Evolutionary conservation across 2,329 filamentous ascomycete species (phyloP), one percentile per base, ranked within the genome.

Genomic region (Ophiobolus disseminans): DNA sequence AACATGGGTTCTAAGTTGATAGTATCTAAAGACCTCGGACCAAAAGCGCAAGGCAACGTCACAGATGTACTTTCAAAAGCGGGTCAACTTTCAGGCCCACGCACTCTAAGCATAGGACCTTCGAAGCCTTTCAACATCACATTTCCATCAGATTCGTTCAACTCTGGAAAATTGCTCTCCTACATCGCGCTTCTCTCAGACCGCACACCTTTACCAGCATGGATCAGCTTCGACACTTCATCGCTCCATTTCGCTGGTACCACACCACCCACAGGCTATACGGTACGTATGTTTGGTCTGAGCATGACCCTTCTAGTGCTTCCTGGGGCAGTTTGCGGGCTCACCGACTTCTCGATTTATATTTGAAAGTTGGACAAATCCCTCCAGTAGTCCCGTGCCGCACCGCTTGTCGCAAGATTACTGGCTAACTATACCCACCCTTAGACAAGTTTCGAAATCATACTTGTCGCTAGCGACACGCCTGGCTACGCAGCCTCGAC

Each of bases 131-230:
- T 75, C 60, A 64, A 61, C 5, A 70, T 76, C 66, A 73, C 83
- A 7, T 78, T 79, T 40, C 60, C 70, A 9, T 59, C 53, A 10
- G 63, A 73, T 14, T 90, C 87, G 0, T 96, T 96, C 68, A 76
- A 76, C n/a, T 74, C 75, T 0, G 75, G 78, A 3, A 72, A 73
- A 13, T 79, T 86, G 40, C 84, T 85, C 19, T 75, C 76, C 48
- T 96, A 91, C 70, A 93, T 94, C 66, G 89, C 90, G 7, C 85
- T 88, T 3, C 88, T 89, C 3, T 80, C 79, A 4, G 83, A 93
- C 63, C 89, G 89, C 63, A 89, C 88, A n/a, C 91, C 91, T 26
- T 76, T 96, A 26, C 91, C 91, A 16, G 86, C 90, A 0, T 96
- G 91, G 91, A 77, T 96, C 35, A 76, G 76, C n/a, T 96, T 96